Evolutionary conservation across 371 early-diverging fungal species (phyloP), one percentile per base, ranked within the genome.

Genomic region (Blastocladiella emersonii): DNA sequence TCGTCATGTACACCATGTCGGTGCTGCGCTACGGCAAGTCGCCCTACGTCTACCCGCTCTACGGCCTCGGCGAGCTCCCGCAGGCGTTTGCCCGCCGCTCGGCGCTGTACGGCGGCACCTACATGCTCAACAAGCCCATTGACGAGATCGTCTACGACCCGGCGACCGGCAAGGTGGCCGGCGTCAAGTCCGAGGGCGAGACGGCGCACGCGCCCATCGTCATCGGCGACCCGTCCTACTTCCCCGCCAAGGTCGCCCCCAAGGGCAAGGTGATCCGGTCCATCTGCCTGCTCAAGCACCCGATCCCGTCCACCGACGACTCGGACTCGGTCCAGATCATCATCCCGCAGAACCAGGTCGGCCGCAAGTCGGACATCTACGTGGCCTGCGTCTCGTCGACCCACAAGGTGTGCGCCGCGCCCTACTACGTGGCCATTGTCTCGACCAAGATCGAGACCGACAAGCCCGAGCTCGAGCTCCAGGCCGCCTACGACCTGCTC

Each of bases 11-110:
- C 73, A 87, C 93, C 66, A 85, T 84, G 44, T 99, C 99, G 30
- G 82, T 99, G 68, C 86, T 91, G n/a, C 85, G 92, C 57, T 93
- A 92, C 71, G 95, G 98, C 68, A 91, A 92, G 79, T 90, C 91
- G 67, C 99, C 99, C n/a, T 99, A 97, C 78, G 92, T 99, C 71
- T 99, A 99, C 75, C 99, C 99, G 64, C 79, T 95, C 64, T 98
- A 98, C 70, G 99, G 99, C 57, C 81, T 99, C 59, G 98, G 98
- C 64, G 99, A 99, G 70, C 83, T 99, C 56, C 99, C 99, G 45
- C 99, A 99, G 78, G 92, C 95, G 21, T 99, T 99, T 81, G 96
- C 98, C 39, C 37, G 59, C 25, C 59, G 59, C 10, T 59, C 88
- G 72, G 98, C 98, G 61, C 91, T 96, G 70, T 95, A 95, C 69